Evolutionary conservation across 2,329 filamentous ascomycete species (phyloP), one percentile per base, ranked within the genome.

Genomic region (Chaetomiaceae sp.): DNA sequence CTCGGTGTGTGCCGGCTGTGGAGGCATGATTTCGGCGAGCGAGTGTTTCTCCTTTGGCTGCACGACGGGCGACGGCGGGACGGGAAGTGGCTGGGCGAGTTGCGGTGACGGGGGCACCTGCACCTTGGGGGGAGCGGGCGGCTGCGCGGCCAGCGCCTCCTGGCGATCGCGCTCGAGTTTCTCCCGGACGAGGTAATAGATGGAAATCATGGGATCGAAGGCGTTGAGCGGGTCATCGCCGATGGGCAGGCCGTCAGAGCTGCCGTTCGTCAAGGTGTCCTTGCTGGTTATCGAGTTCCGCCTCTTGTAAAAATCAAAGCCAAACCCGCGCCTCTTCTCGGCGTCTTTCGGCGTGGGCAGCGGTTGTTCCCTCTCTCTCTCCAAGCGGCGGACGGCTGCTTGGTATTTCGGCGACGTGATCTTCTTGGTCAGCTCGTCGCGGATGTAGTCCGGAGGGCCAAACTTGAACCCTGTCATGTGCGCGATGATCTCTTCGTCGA

Each of bases 391-490:
- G n/a, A 95, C 76, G 5, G 89, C 90, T 52, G 85, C 82, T 62
- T 95, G 89, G 60, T 99, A 99, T 35, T 97, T 92, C 6, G 95
- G 90, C 0, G 91, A 96, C 62, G 95, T 87, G 54, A 99, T 80
- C n/a, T 91, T 81, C 56, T 86, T 87, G 9, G 83, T 87, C 38
- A 99, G 78, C 65, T 96, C 89, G 3, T 81, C 73, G 50, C 81
- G 85, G 64, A 99, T 96, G 50, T 82, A 81, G 47, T 96, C 90
- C 1, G 89, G 79, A 0, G 89, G 79, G 1, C 93, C 93, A 71
- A 97, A 99, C 67, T 97, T 95, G 67, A 99, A 99, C 2, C 93
- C 93, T 20, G 90, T 95, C 93, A 99, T 99, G 60, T 88, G 91
- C 43, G 89, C 82, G 50, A 99, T 81, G 4, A 97, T 85, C 38